Base-by-base conservation (phyloP, 2,329 filamentous ascomycete genomes). In the Sarocladiaceae sp. region DNA sequence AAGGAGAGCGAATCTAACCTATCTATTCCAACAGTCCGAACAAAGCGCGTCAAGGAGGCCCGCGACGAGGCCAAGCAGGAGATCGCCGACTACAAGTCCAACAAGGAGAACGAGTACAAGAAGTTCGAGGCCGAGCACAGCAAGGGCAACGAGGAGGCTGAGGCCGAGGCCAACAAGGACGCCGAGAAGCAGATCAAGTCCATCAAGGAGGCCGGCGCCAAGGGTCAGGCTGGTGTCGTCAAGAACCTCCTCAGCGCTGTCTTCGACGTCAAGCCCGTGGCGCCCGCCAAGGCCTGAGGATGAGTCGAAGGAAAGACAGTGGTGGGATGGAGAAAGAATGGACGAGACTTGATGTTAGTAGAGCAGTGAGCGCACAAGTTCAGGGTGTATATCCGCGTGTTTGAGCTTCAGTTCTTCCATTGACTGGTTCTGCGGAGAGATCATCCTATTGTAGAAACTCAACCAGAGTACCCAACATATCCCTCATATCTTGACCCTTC, bases 11-110 rank as follows among this genome's bases (percentile, higher is more conserved):
- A 16, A 42, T 54, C 56, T 50, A 11, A n/a, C 35, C 20, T 57
- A 49, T 26, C 49, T 18, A 21, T 11, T 15, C 10, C 19, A 20
- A 20, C 51, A 66, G 63, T 61, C 77, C 89, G 93, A 62, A 96
- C 93, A 50, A 96, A 96, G 76, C 83, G 89, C 63, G 88, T 98
- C 69, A 95, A 88, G 70, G 93, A 97, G 72, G 93, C 93, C 51
- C 87, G 91, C 62, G 82, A 87, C 61, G 93, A 98, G 69, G 93
- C 93, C 51, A 94, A 96, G 72, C 95, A 95, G 70, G 91, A 98
- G 67, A 95, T 98, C 60, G 87, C 95, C 54, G 85, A 88, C 46
- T 97, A 98, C 74, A 82, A 83, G 64, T 79, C 83, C 59, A 70
- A 83, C 57, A 98, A 96, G 73, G 93, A 98, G 60, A 78, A 86